Percentiles rank a stretch among this genome's conserved stretches.
phyloP scores from a whole-genome alignment of 441 rosid genomes.

The Jatropha podagrica region DNA sequence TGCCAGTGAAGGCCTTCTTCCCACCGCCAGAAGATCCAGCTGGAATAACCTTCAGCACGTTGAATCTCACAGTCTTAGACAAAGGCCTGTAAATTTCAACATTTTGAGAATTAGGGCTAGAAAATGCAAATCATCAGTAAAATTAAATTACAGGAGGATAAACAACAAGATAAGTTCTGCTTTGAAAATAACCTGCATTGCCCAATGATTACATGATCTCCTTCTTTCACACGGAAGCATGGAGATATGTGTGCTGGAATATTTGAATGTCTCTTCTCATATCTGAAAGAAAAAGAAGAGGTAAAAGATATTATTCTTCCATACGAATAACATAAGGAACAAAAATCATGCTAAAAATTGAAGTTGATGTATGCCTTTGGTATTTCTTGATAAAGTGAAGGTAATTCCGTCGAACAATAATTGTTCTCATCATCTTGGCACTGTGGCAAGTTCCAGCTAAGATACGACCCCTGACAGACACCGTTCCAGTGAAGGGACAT shows the following conservation, averaged over 20 bases:
- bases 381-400: constrained; percentile 83
- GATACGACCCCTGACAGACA: constrained; percentile 80
- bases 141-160: background rate
- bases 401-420: constrained; percentile 69
- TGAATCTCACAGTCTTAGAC: constrained; percentile 78
- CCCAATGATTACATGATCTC: constrained; percentile 78
- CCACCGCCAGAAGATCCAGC: constrained; percentile 72
- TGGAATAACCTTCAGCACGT: constrained; percentile 72
- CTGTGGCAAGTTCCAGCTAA: constrained; percentile 83
- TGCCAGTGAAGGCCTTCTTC: constrained; percentile 38
- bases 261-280: constrained; percentile 85
- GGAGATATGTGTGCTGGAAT: constrained; percentile 78
- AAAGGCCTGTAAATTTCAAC: constrained; percentile 45
- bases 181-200: constrained; percentile 78
- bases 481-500: constrained; percentile 81
- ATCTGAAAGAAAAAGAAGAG: constrained; percentile 29
- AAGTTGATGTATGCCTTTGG: constrained; percentile 44
- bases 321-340: background rate
- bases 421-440: constrained; percentile 82
- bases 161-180: constrained; percentile 20
- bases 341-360: constrained; percentile 15
- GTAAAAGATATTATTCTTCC: background rate
- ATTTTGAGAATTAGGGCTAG: background rate
- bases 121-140: background rate
- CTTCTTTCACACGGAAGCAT: constrained; percentile 87